Evolutionary conservation across 768 basidiomycete species (phyloP).

Genomic region (Tylopilus sp.): DNA sequence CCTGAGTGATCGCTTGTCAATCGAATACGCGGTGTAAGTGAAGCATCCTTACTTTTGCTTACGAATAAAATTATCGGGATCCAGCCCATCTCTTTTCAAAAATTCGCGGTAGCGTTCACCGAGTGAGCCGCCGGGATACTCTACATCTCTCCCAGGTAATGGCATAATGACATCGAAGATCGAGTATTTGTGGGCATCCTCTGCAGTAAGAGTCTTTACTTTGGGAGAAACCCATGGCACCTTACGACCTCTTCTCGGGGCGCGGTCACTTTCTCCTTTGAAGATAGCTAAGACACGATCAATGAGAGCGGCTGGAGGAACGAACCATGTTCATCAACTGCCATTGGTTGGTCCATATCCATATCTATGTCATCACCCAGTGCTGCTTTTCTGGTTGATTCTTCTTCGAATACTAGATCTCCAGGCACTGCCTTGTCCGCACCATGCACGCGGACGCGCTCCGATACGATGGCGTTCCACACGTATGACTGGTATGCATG

Average conservation of each 20-base stretch:
- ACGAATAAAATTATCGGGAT: conserved; percentile 84
- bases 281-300: conserved; percentile 7
- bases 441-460: conserved; percentile 81
- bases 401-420: conserved; percentile 80
- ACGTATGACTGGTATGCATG: conserved; percentile 99
- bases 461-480: conserved; percentile 97
- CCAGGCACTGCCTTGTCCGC: conserved; percentile 73
- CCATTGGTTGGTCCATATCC: conserved; percentile 30
- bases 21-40: neutral
- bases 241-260: conserved; percentile 23
- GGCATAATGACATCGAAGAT: conserved; percentile 98
- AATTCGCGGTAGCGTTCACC: conserved; percentile 84
- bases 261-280: conserved; percentile 19
- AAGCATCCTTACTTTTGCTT: conserved; percentile 71
- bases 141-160: conserved; percentile 92
- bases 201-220: conserved; percentile 75
- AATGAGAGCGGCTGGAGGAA: conserved; percentile 10
- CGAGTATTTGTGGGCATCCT: conserved; percentile 74
- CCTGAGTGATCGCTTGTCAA: conserved; percentile 38
- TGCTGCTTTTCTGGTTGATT: conserved; percentile 20
- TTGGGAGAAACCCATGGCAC: conserved; percentile 60
- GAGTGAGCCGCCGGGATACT: conserved; percentile 85
- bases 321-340: conserved; percentile 32
- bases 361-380: conserved; percentile 30
- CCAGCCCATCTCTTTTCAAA: conserved; percentile 80